Evolutionary conservation across 1,284 basidiomycete species (phyloP), one percentile per base, ranked within the genome.

Genomic region (Marasmius fiardii): DNA sequence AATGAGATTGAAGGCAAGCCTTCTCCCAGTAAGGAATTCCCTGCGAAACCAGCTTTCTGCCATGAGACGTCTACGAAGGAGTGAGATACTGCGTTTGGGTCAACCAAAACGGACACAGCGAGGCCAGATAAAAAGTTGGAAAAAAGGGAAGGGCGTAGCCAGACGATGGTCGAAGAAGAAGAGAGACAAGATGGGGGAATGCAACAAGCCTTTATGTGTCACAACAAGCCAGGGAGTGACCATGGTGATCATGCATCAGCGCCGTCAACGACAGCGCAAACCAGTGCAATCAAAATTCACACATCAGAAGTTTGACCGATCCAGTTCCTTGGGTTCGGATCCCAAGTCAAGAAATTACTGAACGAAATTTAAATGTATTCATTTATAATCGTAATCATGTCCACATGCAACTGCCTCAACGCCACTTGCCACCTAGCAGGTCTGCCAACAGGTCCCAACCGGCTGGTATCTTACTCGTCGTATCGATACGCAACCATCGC

Each of bases 401-500:
- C 4, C 20, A n/a, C 14, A 41, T 41, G 39, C 14, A 5, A 14
- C n/a, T 41, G 28, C 20, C 16, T 5, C 39, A 21, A 4, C n/a
- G 39, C 18, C 20, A 11, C 1, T 28, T 35, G n/a, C n/a, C n/a
- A n/a, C n/a, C n/a, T n/a, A n/a, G n/a, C n/a, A n/a, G n/a, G n/a
- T n/a, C n/a, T n/a, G n/a, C n/a, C n/a, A n/a, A n/a, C n/a, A n/a
- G n/a, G n/a, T n/a, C n/a, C n/a, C n/a, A n/a, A 28, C 44, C 18
- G 53, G 20, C 33, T 35, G 34, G 28, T 20, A 26, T 24, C 31
- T 48, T 47, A 54, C 37, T 58, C 51, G 18, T 91, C 90, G 63
- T 90, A 91, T 44, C 89, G 81, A 74, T 92, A 92, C 14, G 90
- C 88, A 52, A 92, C 89, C 90, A 92, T 90, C 20, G 90, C 91